phyloP scores from a whole-genome alignment of 2,329 filamentous ascomycete species.

The Pestalotiopsis sp. region DNA sequence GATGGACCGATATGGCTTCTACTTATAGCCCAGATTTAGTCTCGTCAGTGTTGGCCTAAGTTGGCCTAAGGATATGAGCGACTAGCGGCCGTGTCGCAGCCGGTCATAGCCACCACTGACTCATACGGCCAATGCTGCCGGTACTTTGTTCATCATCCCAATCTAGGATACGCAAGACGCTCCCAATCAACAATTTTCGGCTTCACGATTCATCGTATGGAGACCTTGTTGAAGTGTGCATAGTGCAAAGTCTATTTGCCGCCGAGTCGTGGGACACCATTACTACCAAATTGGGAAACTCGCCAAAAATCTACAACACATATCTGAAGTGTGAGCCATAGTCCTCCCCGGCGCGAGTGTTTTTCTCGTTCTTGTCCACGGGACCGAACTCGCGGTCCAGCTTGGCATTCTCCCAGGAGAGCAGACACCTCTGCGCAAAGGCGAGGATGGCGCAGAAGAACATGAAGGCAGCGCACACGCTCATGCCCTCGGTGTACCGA shows the following conservation, averaged over 20 bases:
- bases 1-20: background rate
- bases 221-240: no score
- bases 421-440: conserved; percentile 21
- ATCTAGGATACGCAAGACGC: no score
- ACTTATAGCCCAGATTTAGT: background rate
- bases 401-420: conserved; percentile 25
- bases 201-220: no score
- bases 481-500: conserved; percentile 27
- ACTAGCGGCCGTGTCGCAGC: background rate
- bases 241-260: no score
- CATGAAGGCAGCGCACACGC: conserved; percentile 31
- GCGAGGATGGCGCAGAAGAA: conserved; percentile 28
- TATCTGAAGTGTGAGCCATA: conserved; percentile 27
- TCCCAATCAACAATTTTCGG: no score
- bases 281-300: no score
- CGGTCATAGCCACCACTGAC: background rate
- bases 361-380: conserved; percentile 14
- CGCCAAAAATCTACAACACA: conserved; percentile 17
- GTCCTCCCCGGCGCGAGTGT: conserved; percentile 20
- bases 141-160: no score
- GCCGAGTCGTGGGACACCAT: no score
- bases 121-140: background rate
- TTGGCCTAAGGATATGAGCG: background rate
- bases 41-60: background rate
- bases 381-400: conserved; percentile 26